phyloP scores from a whole-genome alignment of 75 land plant genomes.

The Picea sitchensis region DNA sequence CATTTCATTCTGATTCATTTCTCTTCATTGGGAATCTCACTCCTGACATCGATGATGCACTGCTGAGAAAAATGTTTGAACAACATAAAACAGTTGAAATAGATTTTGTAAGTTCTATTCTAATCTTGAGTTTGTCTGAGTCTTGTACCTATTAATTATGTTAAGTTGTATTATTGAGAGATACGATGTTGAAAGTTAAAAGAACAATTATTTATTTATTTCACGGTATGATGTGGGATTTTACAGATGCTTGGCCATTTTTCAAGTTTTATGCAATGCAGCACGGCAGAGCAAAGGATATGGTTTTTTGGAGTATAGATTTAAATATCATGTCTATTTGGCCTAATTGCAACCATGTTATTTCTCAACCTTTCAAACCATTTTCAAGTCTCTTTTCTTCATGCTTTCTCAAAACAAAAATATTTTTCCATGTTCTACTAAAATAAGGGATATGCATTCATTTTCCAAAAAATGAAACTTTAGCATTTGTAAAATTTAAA shows the following conservation, averaged over 20 bases:
- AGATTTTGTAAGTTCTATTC: conserved; percentile 20
- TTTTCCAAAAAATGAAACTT: background rate
- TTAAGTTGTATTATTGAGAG: no score
- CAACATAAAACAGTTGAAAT: conserved; percentile 23
- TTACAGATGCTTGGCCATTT: background rate
- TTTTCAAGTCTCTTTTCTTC: background rate
- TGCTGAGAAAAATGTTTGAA: conserved; percentile 18
- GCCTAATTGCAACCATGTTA: background rate
- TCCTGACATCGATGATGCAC: conserved; percentile 21
- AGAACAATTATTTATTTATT: background rate
- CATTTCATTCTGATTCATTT: conserved; percentile 25
- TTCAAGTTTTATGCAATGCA: conserved; percentile 19
- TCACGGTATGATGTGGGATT: background rate
- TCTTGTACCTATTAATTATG: no score
- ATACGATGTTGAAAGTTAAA: background rate
- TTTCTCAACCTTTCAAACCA: no score
- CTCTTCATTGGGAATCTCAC: conserved; percentile 29
- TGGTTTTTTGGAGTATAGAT: conserved; percentile 32
- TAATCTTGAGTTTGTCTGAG: background rate
- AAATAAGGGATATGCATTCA: background rate
- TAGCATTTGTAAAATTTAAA: background rate
- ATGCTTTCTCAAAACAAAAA: no score
- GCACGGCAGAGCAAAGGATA: conserved; percentile 24
- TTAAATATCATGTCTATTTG: conserved; percentile 25
- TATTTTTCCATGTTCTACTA: background rate